Base-by-base conservation (phyloP, 352 stramenopile genomes). In the Phytopythium oedochilum region DNA sequence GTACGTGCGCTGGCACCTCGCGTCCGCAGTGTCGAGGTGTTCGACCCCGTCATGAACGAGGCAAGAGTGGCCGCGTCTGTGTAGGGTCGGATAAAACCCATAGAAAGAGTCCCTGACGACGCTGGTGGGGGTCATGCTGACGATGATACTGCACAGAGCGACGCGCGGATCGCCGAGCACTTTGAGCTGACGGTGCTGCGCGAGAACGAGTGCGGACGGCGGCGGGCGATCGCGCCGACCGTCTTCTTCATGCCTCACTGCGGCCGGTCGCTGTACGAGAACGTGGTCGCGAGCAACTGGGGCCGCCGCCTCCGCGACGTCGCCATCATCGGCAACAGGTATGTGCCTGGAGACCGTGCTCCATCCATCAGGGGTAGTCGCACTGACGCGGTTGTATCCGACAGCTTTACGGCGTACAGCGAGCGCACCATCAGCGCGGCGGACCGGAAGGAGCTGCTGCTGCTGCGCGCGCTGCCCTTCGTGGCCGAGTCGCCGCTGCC, bases 191-290 rank as follows among this genome's bases (percentile, higher is more conserved):
- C 38, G 7, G 66, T 85, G 12, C 70, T 94, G n/a, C 29, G 65
- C 25, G 61, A 71, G 20, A 94, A 95, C 54, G 79, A 92, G 60
- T 68, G 82, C 36, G 80, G 77, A 1, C 55, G 70, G 32, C 76
- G 83, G 40, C 55, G 40, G 0, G 73, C 73, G 14, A 18, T 34
- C 6, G 32, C 28, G 32, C 63, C 67, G 9, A 96, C 87, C 5
- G 71, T 97, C 14, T 97, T 96, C 53, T 97, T 94, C 70, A 97
- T 97, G 89, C 90, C 90, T 14, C 90, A 97, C 59, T 97, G 90
- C 53, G 80, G 82, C 22, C 78, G 83, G 43, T 64, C 61, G 47
- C 71, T 97, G 18, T 97, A 97, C 66, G 66, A 93, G 64, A 97
- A 97, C 61, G 75, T 97, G 18, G 60, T 97, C 14, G 75, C 77